These are phyloP conservation scores for Dothiorella sarmentorum DNA, from an alignment of 2,329 filamentous ascomycete genomes.

Conservation along the genomic window DNA sequence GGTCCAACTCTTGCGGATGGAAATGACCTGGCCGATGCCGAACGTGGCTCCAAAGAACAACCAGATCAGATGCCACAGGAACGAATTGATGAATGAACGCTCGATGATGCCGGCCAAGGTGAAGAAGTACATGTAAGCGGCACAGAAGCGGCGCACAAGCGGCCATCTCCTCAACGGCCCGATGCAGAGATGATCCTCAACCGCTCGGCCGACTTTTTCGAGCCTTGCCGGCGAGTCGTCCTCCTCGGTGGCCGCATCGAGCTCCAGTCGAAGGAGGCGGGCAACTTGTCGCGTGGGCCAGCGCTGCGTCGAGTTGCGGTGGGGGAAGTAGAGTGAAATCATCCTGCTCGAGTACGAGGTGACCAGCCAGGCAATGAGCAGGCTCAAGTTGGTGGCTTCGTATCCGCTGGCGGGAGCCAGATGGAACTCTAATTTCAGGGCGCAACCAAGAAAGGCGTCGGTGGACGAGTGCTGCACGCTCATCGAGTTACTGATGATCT, in stretches of 20 bases:
- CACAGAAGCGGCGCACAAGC: not conserved
- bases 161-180: not conserved
- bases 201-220: not conserved
- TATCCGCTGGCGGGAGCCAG: not conserved
- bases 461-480: not conserved
- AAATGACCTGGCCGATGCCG: slow-evolving; percentile 8
- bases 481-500: slow-evolving; percentile 5
- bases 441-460: not conserved
- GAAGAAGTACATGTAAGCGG: not conserved
- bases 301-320: not conserved
- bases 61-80: slow-evolving; percentile 4
- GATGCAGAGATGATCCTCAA: not conserved
- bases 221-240: not conserved
- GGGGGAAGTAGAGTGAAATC: not conserved
- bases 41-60: not conserved
- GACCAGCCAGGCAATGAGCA: slow-evolving; percentile 2
- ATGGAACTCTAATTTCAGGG: not conserved
- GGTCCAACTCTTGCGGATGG: not conserved
- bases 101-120: not conserved
- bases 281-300: not conserved
- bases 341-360: not conserved
- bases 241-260: not conserved
- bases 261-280: not conserved
- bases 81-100: not conserved
- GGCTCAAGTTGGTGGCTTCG: not conserved